Conservation (phyloP, 1,284 basidiomycete species). For the Cutaneotrichosporon sp. region DNA sequence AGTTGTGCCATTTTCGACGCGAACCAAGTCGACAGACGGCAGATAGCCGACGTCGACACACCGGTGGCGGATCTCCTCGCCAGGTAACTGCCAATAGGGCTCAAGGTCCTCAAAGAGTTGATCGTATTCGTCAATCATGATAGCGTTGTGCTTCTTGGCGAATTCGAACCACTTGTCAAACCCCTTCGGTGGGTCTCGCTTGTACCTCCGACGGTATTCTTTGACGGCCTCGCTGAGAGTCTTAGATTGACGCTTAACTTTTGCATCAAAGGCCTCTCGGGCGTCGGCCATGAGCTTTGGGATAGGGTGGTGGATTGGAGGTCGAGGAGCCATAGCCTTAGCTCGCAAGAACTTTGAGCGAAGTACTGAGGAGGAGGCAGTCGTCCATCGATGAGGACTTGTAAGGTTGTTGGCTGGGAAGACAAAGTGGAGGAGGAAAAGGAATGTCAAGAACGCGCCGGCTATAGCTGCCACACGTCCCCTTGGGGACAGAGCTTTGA, state of each 20-base stretch:
- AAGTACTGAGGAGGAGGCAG: conserved; percentile 44
- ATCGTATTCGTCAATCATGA: conserved; percentile 88
- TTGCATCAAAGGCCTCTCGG: conserved; percentile 60
- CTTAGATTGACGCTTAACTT: conserved; percentile 67
- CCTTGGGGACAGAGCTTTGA: conserved; percentile 20
- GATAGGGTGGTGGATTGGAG: conserved; percentile 65
- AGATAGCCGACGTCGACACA: conserved; percentile 69
- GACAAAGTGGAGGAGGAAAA: conserved; percentile 37
- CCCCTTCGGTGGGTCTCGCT: conserved; percentile 72
- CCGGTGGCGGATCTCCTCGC: conserved; percentile 65
- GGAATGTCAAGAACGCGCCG: conserved; percentile 22
- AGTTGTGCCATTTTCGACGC: conserved; percentile 62
- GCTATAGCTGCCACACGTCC: conserved; percentile 25
- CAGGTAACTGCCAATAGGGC: conserved; percentile 71
- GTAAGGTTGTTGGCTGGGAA: conserved; percentile 30
- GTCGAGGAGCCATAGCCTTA: conserved; percentile 36
- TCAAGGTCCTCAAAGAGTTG: conserved; percentile 69
- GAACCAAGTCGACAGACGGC: conserved; percentile 77
- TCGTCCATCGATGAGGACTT: conserved; percentile 42
- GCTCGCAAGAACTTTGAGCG: conserved; percentile 44
- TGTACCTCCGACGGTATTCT: conserved; percentile 74
- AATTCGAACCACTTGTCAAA: conserved; percentile 88
- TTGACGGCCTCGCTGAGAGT: conserved; percentile 66
- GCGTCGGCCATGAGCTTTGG: conserved; percentile 74
- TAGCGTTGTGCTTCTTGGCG: conserved; percentile 64